Conservation (phyloP, 345 rosid genomes). For the Salix brachista region DNA sequence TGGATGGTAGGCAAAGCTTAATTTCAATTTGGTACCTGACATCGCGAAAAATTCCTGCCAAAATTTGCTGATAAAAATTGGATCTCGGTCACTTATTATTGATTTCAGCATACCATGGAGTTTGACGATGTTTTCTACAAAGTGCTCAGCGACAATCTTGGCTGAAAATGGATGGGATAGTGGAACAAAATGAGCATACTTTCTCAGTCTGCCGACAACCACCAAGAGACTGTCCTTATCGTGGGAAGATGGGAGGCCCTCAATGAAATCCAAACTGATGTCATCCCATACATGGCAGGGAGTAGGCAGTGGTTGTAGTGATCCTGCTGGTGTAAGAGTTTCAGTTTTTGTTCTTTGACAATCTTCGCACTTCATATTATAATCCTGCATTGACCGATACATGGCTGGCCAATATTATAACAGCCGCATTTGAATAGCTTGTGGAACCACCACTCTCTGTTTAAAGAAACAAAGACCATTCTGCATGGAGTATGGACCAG, state of each 20-base stretch:
- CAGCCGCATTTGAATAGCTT: neutral
- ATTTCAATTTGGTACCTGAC: neutral
- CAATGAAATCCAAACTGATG: too few relatives aligned
- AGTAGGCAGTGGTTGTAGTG: neutral
- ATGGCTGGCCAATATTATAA: neutral
- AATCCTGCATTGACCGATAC: too few relatives aligned
- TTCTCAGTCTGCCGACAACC: neutral
- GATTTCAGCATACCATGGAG: neutral
- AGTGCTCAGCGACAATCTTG: neutral
- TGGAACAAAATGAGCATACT: neutral
- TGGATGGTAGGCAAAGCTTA: neutral
- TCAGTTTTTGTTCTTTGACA: neutral
- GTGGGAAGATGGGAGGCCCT: neutral
- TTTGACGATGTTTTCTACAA: too few relatives aligned
- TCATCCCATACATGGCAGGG: neutral
- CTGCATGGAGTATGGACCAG: neutral
- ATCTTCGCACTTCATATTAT: neutral
- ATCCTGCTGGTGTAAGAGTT: neutral
- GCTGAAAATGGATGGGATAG: too few relatives aligned
- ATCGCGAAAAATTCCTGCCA: neutral
- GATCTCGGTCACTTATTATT: neutral
- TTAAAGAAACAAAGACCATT: neutral
- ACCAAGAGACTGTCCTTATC: neutral
- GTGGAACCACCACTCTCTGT: neutral
- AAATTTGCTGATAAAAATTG: neutral